These are phyloP conservation scores for Saccharomycopsis vini DNA, from an alignment of 805 yeast species.

Conservation along the genomic window DNA sequence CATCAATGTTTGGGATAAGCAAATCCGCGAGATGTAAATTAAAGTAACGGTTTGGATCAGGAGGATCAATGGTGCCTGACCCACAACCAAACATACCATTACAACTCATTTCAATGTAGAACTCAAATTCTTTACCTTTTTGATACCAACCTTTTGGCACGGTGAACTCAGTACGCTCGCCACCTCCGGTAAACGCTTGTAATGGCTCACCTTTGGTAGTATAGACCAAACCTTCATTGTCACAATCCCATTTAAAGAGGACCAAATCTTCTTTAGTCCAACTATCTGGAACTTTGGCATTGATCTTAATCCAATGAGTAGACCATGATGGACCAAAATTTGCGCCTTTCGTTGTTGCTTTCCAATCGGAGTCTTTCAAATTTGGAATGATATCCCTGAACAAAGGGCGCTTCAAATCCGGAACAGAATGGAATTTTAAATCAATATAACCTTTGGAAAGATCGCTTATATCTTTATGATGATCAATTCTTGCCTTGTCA, in stretches of 20 bases:
- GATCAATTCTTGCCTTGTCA: slow-evolving; percentile 48
- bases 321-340: slow-evolving; percentile 94
- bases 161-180: slow-evolving; percentile 67
- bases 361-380: slow-evolving; percentile 38
- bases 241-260: slow-evolving; percentile 75
- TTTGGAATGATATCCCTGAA: slow-evolving; percentile 50
- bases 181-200: slow-evolving; percentile 84
- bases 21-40: slow-evolving; percentile 62
- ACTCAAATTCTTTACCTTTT: slow-evolving; percentile 45
- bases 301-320: slow-evolving; percentile 84
- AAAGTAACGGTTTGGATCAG: slow-evolving; percentile 67
- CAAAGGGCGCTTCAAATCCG: slow-evolving; percentile 55
- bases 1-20: slow-evolving; percentile 71
- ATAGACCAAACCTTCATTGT: slow-evolving; percentile 79
- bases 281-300: slow-evolving; percentile 51
- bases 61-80: slow-evolving; percentile 51
- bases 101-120: slow-evolving; percentile 84
- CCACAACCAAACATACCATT: slow-evolving; percentile 91
- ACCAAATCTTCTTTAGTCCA: slow-evolving; percentile 43
- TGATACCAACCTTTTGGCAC: slow-evolving; percentile 48
- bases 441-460: slow-evolving; percentile 38
- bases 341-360: slow-evolving; percentile 58
- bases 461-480: slow-evolving; percentile 24
- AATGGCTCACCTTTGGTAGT: slow-evolving; percentile 54
- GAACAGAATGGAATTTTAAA: slow-evolving; percentile 64